Evolutionary conservation across 805 yeast genomes (phyloP).

Genomic region (Jamesozyma rosinii): DNA sequence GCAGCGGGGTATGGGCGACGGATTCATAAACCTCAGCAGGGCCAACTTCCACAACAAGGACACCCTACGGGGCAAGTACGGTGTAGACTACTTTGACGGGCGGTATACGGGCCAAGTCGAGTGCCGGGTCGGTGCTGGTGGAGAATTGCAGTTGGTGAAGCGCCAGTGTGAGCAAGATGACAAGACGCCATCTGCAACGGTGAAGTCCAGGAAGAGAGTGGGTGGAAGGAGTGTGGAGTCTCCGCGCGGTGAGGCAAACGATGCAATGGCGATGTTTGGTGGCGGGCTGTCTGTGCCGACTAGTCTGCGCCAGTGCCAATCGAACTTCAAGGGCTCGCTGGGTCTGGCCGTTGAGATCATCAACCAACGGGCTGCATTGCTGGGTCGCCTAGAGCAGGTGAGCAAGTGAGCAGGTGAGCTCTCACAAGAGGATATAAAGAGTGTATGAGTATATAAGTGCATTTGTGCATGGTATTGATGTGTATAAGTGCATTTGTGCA

Average conservation of each 20-base stretch:
- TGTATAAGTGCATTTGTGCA: too few relatives aligned
- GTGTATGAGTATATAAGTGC: too few relatives aligned
- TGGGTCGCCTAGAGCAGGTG: too few relatives aligned
- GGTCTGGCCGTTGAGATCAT: slow-evolving; percentile 17
- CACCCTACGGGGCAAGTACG: slow-evolving; percentile 25
- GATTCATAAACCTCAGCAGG: slow-evolving; percentile 22
- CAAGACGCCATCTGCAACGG: background rate
- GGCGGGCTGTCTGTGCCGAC: slow-evolving; percentile 22
- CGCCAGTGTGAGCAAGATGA: background rate
- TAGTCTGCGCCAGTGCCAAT: slow-evolving; percentile 22
- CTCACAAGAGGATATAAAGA: too few relatives aligned
- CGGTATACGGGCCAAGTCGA: slow-evolving; percentile 19
- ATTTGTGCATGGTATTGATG: too few relatives aligned
- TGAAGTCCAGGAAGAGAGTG: background rate
- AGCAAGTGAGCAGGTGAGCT: too few relatives aligned
- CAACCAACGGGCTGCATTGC: too few relatives aligned
- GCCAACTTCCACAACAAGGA: slow-evolving; percentile 29
- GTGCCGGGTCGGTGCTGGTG: slow-evolving; percentile 5
- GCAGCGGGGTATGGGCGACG: slow-evolving; percentile 17
- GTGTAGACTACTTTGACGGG: slow-evolving; percentile 28
- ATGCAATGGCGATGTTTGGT: slow-evolving; percentile 29
- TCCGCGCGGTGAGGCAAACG: slow-evolving; percentile 2
- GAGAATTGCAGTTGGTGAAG: background rate
- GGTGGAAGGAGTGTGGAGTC: background rate
- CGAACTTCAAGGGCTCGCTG: slow-evolving; percentile 19